Conservation (phyloP, 768 basidiomycete genomes). For the Collybia mongolica region DNA sequence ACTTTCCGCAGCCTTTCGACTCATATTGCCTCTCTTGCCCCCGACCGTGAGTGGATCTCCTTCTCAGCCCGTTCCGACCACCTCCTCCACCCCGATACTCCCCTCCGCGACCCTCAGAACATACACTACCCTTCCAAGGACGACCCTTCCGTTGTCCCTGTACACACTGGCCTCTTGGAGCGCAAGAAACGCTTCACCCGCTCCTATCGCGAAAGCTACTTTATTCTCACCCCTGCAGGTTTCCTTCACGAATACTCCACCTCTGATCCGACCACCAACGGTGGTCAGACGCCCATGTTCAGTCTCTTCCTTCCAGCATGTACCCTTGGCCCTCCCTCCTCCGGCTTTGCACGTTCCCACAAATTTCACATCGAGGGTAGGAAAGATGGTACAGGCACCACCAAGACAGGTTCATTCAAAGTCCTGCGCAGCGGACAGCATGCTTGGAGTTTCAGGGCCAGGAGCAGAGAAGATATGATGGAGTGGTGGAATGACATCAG, state of each 20-base stretch:
- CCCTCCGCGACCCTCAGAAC: conserved; percentile 72
- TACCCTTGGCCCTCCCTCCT: conserved; percentile 89
- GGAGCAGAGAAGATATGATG: conserved; percentile 97
- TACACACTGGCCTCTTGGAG: conserved; percentile 89
- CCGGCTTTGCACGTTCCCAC: conserved; percentile 66
- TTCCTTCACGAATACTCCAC: conserved; percentile 91
- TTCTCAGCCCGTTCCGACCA: conserved; percentile 94
- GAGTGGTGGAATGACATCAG: conserved; percentile 99
- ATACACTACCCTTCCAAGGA: conserved; percentile 90
- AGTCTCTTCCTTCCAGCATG: conserved; percentile 92
- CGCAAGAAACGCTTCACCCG: conserved; percentile 96
- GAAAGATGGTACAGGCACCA: conserved; percentile 76
- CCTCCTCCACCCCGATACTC: conserved; percentile 95
- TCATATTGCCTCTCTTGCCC: conserved; percentile 75
- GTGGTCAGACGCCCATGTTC: conserved; percentile 66
- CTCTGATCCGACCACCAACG: conserved; percentile 61
- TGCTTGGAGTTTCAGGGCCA: conserved; percentile 88
- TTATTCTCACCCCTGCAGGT: conserved; percentile 91
- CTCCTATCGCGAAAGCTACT: conserved; percentile 82
- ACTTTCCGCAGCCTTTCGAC: conserved; percentile 70
- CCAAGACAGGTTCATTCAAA: conserved; percentile 55
- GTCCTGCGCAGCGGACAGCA: conserved; percentile 27
- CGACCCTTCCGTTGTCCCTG: conserved; percentile 80
- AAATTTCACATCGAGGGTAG: conserved; percentile 97
- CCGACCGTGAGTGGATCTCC: conserved; percentile 93